Evolutionary conservation across 805 yeast genomes (phyloP), one percentile per base, ranked within the genome.

Genomic region (Nakazawaea ambrosiae): DNA sequence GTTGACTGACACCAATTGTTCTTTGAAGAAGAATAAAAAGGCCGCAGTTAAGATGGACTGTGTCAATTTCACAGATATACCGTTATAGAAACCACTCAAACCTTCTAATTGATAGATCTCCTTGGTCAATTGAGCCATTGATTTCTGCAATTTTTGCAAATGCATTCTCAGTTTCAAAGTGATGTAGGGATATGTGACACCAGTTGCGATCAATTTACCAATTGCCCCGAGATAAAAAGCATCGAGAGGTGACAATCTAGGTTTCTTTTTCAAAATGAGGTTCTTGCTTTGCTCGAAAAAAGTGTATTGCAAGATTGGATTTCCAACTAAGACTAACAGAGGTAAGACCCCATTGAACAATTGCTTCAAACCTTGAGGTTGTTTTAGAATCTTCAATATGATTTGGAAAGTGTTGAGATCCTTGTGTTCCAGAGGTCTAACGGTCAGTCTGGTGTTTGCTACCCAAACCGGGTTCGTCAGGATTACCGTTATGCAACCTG

Each of bases 391-490:
- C 17, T 81, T 74, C 34, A 69, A 39, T 33, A 88, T 63, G 6
- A 84, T 73, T 34, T 61, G 61, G 28, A 83, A 46, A 1, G 89
- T 76, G 23, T 71, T 55, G 26, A 41, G 45, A 31, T 63, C 62
- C 20, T 65, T 54, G n/a, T 47, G 49, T 26, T 55, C 54, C 46
- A 46, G 55, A 26, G 23, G 51, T 32, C 42, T 36, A 14, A 89
- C 87, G 49, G 94, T 84, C 73, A 81, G 77, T 53, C 96, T 72
- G 3, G 97, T 88, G 55, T 88, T 88, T 31, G 94, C 92, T 31
- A 88, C 95, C 97, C 97, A 88, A 48, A 86, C 77, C 18, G 97
- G 97, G 57, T 88, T 88, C 10, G 95, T 79, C 9, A 79, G 69
- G 16, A 83, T 63, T 34, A 88, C 83, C 3, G 96, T 87, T 27